Percentiles rank a stretch among this genome's conserved stretches.
Evolutionary conservation across 2,329 filamentous ascomycete genomes (phyloP).

Genomic region (Colletotrichum nymphaeae): DNA sequence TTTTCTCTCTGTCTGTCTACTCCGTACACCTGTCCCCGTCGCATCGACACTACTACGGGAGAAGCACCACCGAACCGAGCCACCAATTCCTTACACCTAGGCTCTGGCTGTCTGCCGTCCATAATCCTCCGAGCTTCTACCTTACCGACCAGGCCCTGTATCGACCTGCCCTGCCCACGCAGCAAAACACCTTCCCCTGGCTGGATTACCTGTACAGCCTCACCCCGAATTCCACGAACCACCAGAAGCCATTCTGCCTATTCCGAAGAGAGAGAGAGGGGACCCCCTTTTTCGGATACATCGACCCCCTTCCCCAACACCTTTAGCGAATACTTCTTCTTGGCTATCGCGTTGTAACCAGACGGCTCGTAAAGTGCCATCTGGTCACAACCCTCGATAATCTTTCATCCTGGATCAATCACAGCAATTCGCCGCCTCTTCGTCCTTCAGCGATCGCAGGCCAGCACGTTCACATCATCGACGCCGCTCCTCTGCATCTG

Average conservation of each 20-base stretch:
- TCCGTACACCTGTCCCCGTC: conserved; percentile 12
- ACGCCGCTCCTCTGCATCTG: conserved; percentile 44
- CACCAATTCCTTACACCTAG: conserved; percentile 12
- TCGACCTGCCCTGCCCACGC: not conserved
- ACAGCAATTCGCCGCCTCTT: conserved; percentile 34
- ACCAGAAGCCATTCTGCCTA: conserved; percentile 8
- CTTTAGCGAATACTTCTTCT: conserved; percentile 28
- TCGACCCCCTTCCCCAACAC: conserved; percentile 27
- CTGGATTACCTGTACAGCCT: conserved; percentile 26
- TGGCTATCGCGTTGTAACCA: conserved; percentile 34
- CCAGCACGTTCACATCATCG: conserved; percentile 44
- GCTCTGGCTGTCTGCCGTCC: not conserved
- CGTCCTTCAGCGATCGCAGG: conserved; percentile 42
- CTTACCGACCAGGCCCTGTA: not conserved
- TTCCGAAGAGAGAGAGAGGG: conserved; percentile 6
- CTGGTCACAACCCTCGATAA: conserved; percentile 36
- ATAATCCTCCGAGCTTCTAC: not conserved
- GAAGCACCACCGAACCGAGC: not conserved
- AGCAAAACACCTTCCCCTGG: conserved; percentile 6
- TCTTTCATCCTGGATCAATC: conserved; percentile 37
- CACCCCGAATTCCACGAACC: conserved; percentile 5
- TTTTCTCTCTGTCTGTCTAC: conserved; percentile 10
- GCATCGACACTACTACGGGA: conserved; percentile 3
- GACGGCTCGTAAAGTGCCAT: conserved; percentile 36
- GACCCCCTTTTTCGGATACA: conserved; percentile 33